Base-by-base conservation (phyloP, 768 basidiomycete species). In the Mycena floridula region DNA sequence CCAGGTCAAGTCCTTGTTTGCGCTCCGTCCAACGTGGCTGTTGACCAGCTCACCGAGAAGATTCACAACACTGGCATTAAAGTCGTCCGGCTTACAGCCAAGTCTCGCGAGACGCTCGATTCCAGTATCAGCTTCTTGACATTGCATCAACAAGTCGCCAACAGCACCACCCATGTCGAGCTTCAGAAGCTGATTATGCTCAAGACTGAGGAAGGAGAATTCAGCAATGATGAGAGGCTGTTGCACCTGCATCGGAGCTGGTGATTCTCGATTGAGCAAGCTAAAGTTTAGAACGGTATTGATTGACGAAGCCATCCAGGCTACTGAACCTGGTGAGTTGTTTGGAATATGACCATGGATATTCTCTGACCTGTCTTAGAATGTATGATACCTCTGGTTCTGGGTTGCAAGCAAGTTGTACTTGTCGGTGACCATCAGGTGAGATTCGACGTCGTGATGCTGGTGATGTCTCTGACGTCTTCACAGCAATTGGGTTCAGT, bases 401-500 rank as follows among this genome's bases (percentile, higher is more conserved):
- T 99, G 56, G 96, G 96, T 12, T 98, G 94, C 62, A 98, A 98
- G 64, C 96, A 99, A 58, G 92, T 92, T 44, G 96, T 99, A 22
- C 79, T 99, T 30, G 96, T 99, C 44, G 96, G 96, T 43, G 95
- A 97, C 67, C 89, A 96, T 62, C 90, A 88, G 72, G n/a, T n/a
- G n/a, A n/a, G n/a, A n/a, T n/a, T n/a, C n/a, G n/a, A n/a, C n/a
- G n/a, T n/a, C n/a, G n/a, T n/a, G n/a, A n/a, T n/a, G n/a, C n/a
- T n/a, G n/a, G n/a, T n/a, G n/a, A n/a, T n/a, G n/a, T n/a, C n/a
- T n/a, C n/a, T n/a, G n/a, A n/a, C n/a, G n/a, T n/a, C n/a, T n/a
- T n/a, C n/a, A n/a, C n/a, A n/a, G n/a, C 96, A 99, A 75, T 84
- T 99, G 40, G 96, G 96, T 1, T 96, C 96, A 5, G 96, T 98